A percentile compares a stretch with the other conserved stretches of the same genome.
Evolutionary conservation across 1,139 yeast species (phyloP).

Genomic region (Groenewaldozyma auringiensis): DNA sequence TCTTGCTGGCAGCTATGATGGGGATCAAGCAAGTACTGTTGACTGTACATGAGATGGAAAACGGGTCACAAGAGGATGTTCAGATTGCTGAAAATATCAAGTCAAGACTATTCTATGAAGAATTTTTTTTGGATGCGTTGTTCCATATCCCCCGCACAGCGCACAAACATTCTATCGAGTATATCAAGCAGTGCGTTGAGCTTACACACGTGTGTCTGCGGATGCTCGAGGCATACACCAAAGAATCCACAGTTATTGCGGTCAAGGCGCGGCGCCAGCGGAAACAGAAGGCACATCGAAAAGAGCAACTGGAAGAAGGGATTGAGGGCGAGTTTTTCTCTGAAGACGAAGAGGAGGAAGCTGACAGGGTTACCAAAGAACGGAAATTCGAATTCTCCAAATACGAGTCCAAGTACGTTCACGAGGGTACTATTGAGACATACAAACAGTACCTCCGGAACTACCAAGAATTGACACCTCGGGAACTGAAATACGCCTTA

Average conservation of each 20-base stretch:
- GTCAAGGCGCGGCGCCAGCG: slow-evolving; percentile 43
- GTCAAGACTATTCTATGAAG: slow-evolving; percentile 55
- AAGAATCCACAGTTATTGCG: slow-evolving; percentile 51
- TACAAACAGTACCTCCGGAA: slow-evolving; percentile 46
- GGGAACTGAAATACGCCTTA: slow-evolving; percentile 56
- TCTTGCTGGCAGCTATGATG: slow-evolving; percentile 60
- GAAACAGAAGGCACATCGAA: slow-evolving; percentile 23
- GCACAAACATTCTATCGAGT: slow-evolving; percentile 55
- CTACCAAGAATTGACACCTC: slow-evolving; percentile 54
- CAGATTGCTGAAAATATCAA: slow-evolving; percentile 46
- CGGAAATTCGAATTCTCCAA: slow-evolving; percentile 44
- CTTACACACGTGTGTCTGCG: slow-evolving; percentile 60
- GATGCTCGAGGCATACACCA: slow-evolving; percentile 59
- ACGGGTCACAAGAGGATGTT: slow-evolving; percentile 34
- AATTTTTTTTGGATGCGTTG: slow-evolving; percentile 52
- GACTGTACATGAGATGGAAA: slow-evolving; percentile 46
- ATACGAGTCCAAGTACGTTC: slow-evolving; percentile 35
- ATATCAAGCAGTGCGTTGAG: slow-evolving; percentile 55
- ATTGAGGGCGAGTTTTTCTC: slow-evolving; percentile 24
- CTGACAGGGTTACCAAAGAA: slow-evolving; percentile 38
- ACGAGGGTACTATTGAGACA: slow-evolving; percentile 40
- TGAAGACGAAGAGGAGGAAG: slow-evolving; percentile 33
- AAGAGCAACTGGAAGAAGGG: slow-evolving; percentile 41
- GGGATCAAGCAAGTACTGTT: slow-evolving; percentile 60
- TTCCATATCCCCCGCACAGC: slow-evolving; percentile 60